phyloP scores from a whole-genome alignment of 163 green algal genomes.

The Scenedesmus sp. region DNA sequence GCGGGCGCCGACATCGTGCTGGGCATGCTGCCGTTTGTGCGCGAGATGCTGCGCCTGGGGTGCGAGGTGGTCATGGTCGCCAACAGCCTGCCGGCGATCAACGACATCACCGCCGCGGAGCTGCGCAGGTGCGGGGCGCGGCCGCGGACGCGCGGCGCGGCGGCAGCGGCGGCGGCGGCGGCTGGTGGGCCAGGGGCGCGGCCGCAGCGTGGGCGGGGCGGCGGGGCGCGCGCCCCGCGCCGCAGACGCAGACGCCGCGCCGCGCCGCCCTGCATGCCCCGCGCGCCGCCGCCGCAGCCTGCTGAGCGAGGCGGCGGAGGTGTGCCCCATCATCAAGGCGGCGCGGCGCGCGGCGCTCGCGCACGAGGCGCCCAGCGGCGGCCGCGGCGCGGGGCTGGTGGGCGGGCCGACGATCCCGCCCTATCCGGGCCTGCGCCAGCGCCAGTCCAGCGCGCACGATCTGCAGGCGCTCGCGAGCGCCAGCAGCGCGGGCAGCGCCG shows the following conservation, averaged over 20 bases:
- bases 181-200: no score
- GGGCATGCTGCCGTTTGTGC: slow-evolving; percentile 93
- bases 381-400: background rate
- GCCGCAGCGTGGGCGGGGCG: no score
- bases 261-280: no score
- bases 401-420: slow-evolving; percentile 63
- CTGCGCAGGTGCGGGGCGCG: slow-evolving; percentile 45
- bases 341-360: slow-evolving; percentile 56
- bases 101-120: slow-evolving; percentile 69
- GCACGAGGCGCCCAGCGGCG: slow-evolving; percentile 39
- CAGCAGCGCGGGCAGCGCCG: background rate
- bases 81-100: slow-evolving; percentile 82
- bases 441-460: slow-evolving; percentile 40
- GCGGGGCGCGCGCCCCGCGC: no score
- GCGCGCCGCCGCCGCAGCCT: slow-evolving; percentile 24
- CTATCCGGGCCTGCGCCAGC: slow-evolving; percentile 57
- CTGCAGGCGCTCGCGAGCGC: slow-evolving; percentile 43
- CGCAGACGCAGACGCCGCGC: no score
- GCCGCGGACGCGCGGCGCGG: no score
- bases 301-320: slow-evolving; percentile 42
- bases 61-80: slow-evolving; percentile 89
- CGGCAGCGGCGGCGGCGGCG: no score
- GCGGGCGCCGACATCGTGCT: slow-evolving; percentile 92
- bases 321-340: slow-evolving; percentile 60
- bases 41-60: slow-evolving; percentile 89